Evolutionary conservation across 805 yeast species (phyloP).

Genomic region (Teunomyces funiuensis): DNA sequence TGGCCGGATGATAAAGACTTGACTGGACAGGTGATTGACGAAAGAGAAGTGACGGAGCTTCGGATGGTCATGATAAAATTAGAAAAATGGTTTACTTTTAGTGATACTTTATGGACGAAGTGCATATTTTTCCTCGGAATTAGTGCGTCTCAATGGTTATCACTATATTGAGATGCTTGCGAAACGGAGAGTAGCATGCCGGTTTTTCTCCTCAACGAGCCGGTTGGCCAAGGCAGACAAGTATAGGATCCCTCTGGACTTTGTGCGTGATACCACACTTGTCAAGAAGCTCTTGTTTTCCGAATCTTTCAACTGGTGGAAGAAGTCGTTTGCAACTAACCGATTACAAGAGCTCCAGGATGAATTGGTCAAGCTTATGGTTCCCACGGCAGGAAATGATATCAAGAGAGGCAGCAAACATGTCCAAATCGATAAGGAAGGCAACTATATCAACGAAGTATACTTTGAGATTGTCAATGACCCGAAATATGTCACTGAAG

Average conservation of each 20-base stretch:
- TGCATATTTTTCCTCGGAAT: background rate
- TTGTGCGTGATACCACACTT: background rate
- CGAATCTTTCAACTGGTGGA: slow-evolving; percentile 17
- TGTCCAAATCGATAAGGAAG: slow-evolving; percentile 21
- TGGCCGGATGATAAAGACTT: too few relatives aligned
- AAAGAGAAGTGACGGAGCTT: too few relatives aligned
- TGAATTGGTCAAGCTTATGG: slow-evolving; percentile 34
- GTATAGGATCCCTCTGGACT: background rate
- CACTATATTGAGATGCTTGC: background rate
- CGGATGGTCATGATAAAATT: too few relatives aligned
- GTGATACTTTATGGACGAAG: too few relatives aligned
- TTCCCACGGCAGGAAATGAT: slow-evolving; percentile 20
- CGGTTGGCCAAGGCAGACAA: background rate
- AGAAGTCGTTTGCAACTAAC: slow-evolving; percentile 19
- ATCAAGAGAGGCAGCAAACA: slow-evolving; percentile 18
- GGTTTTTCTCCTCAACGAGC: background rate
- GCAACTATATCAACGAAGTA: slow-evolving; percentile 37
- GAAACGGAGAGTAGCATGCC: background rate
- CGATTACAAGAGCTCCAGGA: slow-evolving; percentile 34
- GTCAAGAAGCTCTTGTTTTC: background rate
- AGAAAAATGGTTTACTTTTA: slow-evolving; percentile 7
- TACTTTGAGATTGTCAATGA: slow-evolving; percentile 29
- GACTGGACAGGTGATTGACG: too few relatives aligned
- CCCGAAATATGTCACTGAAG: slow-evolving; percentile 24
- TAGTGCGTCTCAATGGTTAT: background rate